These are phyloP conservation scores for Viridothelium virens DNA, from an alignment of 495 filamentous ascomycete species.

Conservation along the genomic window DNA sequence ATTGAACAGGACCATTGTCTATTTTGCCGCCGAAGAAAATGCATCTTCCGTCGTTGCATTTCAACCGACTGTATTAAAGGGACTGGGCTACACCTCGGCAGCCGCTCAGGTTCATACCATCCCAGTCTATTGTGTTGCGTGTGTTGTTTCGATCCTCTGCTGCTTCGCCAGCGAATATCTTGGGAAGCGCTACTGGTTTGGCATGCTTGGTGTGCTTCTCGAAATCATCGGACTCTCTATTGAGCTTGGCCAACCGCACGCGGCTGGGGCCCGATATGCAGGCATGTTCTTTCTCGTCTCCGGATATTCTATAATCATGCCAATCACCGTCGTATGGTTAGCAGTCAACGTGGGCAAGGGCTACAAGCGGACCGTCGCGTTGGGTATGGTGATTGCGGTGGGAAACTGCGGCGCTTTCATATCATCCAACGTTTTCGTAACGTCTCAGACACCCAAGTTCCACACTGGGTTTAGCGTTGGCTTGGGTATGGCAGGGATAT, in stretches of 20 bases:
- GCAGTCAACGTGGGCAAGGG: slow-evolving; percentile 26
- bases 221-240: slow-evolving; percentile 9
- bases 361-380: slow-evolving; percentile 24
- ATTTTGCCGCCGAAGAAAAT: slow-evolving; percentile 23
- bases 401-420: slow-evolving; percentile 25
- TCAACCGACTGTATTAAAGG: slow-evolving; percentile 15
- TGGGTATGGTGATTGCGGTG: slow-evolving; percentile 21
- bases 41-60: slow-evolving; percentile 18
- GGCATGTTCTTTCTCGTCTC: slow-evolving; percentile 14
- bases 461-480: slow-evolving; percentile 26
- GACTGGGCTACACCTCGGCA: slow-evolving; percentile 14
- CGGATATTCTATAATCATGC: slow-evolving; percentile 14
- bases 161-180: slow-evolving; percentile 10
- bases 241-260: slow-evolving; percentile 14
- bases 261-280: not conserved
- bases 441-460: slow-evolving; percentile 19
- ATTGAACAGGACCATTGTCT: slow-evolving; percentile 15
- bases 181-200: slow-evolving; percentile 12
- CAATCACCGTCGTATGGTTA: slow-evolving; percentile 22
- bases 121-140: slow-evolving; percentile 12
- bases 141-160: slow-evolving; percentile 5
- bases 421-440: slow-evolving; percentile 22
- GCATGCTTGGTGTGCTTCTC: slow-evolving; percentile 1
- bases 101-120: slow-evolving; percentile 16
- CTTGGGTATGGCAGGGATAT: slow-evolving; percentile 19